Evolutionary conservation across 371 early-diverging fungal genomes (phyloP), one percentile per base, ranked within the genome.

Genomic region (Conidiobolus coronatus): DNA sequence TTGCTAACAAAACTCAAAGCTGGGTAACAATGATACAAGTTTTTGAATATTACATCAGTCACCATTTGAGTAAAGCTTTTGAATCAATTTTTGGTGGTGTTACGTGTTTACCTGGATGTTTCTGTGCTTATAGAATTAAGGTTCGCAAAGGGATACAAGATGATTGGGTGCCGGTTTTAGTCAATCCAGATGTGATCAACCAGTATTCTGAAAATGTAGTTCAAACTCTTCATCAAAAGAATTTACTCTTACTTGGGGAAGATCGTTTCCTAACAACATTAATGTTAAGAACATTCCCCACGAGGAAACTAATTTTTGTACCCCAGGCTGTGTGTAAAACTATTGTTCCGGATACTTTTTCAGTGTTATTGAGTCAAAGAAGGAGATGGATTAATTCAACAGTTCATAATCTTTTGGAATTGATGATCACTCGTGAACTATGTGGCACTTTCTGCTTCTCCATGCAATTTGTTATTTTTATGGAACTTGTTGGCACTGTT

Each of bases 61-160:
- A 96, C 63, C 92, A 93, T 60, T 73, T 89, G 35, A 75, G 78
- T 38, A 96, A 96, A 57, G 81, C 85, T 0, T 96, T 93, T 59
- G 97, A 96, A 60, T 77, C 79, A 23, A 68, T 90, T 14, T 96
- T 92, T 70, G 97, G 97, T 49, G 87, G 87, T 55, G 94, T 97
- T 19, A 93, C 97, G 2, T 97, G 97, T 67, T 64, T 97, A 40
- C 97, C 97, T 4, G 97, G 97, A 19, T 97, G 90, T 55, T 86
- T 89, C 66, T 82, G 77, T 58, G 81, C 86, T 82, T 89, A 82
- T 58, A 68, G 86, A 40, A 75, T 89, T 49, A 79, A 81, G 54
- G 65, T 77, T 0, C 77, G 73, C 50, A 74, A 78, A 52, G 48
- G 56, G 22, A 29, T 29, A 9, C 62, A 61, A 15, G 54, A 48